Evolutionary conservation across 2,329 filamentous ascomycete species (phyloP).

Genomic region (Fusarium sp.): DNA sequence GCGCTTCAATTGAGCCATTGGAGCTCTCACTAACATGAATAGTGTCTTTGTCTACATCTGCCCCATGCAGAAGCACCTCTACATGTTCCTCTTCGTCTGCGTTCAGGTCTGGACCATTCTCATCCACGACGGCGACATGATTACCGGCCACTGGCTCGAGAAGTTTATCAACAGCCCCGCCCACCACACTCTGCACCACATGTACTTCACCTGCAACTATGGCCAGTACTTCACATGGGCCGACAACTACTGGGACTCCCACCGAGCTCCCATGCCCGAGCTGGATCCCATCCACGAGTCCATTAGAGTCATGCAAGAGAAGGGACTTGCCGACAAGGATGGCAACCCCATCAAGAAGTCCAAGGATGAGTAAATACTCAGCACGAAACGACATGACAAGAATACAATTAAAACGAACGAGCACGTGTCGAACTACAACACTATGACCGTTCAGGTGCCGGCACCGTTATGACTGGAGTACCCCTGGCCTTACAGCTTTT

Average conservation of each 20-base stretch:
- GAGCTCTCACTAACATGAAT: constrained; percentile 10
- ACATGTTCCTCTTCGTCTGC: constrained; percentile 57
- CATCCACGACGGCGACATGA: constrained; percentile 63
- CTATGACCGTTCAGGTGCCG: constrained; percentile 32
- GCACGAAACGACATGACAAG: constrained; percentile 2
- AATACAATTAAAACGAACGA: neutral
- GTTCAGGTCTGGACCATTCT: constrained; percentile 63
- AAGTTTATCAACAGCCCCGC: constrained; percentile 62
- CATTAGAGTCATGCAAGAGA: constrained; percentile 57
- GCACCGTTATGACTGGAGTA: constrained; percentile 30
- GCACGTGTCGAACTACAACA: constrained; percentile 4
- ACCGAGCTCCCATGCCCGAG: constrained; percentile 56
- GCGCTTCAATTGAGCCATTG: neutral
- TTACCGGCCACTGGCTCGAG: constrained; percentile 59
- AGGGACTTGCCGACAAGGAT: constrained; percentile 58
- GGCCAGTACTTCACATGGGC: constrained; percentile 63
- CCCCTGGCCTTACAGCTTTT: constrained; percentile 14
- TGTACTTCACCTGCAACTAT: constrained; percentile 63
- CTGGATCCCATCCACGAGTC: constrained; percentile 59
- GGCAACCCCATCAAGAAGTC: constrained; percentile 53
- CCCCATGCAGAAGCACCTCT: constrained; percentile 60
- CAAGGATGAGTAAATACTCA: constrained; percentile 45
- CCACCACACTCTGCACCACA: constrained; percentile 61
- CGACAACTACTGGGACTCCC: constrained; percentile 58
- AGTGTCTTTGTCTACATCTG: constrained; percentile 59